These are phyloP conservation scores for Boletus edulis DNA, from an alignment of 768 basidiomycete genomes.

Conservation along the genomic window DNA sequence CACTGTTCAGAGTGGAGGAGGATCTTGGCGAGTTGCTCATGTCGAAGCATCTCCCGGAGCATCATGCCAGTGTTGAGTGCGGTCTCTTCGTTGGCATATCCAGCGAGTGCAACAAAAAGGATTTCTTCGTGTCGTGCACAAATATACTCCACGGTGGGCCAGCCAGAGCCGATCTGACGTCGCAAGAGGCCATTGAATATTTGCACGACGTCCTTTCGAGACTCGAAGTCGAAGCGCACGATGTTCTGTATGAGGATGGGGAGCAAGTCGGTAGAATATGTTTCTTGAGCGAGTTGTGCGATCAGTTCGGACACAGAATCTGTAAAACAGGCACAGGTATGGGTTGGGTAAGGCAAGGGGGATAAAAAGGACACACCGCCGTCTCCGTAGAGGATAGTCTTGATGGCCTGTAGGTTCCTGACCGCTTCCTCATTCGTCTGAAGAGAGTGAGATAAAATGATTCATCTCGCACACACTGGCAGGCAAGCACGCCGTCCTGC, in stretches of 20 bases:
- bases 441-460: background rate
- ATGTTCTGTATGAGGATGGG: constrained; percentile 79
- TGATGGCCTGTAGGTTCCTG: constrained; percentile 91
- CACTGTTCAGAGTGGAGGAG: constrained; percentile 92
- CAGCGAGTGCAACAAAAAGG: constrained; percentile 81
- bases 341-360: constrained; percentile 4
- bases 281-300: constrained; percentile 94
- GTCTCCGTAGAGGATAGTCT: constrained; percentile 83
- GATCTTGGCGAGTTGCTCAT: constrained; percentile 88
- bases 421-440: constrained; percentile 89
- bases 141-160: constrained; percentile 97
- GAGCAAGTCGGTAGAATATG: constrained; percentile 87
- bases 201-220: constrained; percentile 81
- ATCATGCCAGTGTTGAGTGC: constrained; percentile 99
- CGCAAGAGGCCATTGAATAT: constrained; percentile 87
- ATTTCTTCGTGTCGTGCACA: constrained; percentile 70
- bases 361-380: constrained; percentile 54
- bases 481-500: background rate
- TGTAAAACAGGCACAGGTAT: constrained; percentile 19
- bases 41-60: constrained; percentile 92
- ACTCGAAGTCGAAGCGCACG: constrained; percentile 92
- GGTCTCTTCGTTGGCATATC: constrained; percentile 94
- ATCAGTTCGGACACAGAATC: constrained; percentile 87
- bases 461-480: background rate
- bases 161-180: constrained; percentile 89